A percentile compares a stretch with the other conserved stretches of the same genome.
phyloP scores from a whole-genome alignment of 176 grass and related monocot species.

The Cenchrus fungigraminus region DNA sequence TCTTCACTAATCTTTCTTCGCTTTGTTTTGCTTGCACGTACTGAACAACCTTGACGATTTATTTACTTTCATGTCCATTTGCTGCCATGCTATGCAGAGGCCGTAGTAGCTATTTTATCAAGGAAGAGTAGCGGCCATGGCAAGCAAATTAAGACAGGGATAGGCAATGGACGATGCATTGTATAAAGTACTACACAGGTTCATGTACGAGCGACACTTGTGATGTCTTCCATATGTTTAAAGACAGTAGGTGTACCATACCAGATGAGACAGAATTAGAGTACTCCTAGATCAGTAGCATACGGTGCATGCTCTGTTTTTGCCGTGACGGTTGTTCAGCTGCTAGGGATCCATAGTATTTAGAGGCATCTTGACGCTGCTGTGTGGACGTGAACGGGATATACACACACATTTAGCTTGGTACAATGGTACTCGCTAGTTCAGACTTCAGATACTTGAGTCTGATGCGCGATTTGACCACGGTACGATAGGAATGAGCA shows the following conservation, averaged over 20 bases:
- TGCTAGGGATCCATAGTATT: too few relatives aligned
- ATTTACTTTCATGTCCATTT: neutral
- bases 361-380: neutral
- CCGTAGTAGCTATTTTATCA: neutral
- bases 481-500: neutral
- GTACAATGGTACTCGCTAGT: too few relatives aligned
- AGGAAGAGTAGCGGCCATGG: constrained; percentile 39
- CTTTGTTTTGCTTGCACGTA: neutral
- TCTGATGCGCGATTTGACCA: neutral
- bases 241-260: neutral
- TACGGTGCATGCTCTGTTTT: neutral
- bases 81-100: neutral
- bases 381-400: constrained; percentile 1
- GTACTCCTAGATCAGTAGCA: too few relatives aligned
- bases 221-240: neutral
- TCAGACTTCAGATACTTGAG: too few relatives aligned
- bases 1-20: neutral
- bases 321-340: constrained; percentile 6
- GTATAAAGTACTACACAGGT: neutral
- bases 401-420: too few relatives aligned
- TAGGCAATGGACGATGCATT: too few relatives aligned
- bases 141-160: constrained; percentile 13
- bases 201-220: constrained; percentile 6
- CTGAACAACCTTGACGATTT: neutral
- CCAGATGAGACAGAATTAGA: neutral